phyloP scores from a whole-genome alignment of 2,329 filamentous ascomycete genomes.

The Arachnopeziza araneosa region DNA sequence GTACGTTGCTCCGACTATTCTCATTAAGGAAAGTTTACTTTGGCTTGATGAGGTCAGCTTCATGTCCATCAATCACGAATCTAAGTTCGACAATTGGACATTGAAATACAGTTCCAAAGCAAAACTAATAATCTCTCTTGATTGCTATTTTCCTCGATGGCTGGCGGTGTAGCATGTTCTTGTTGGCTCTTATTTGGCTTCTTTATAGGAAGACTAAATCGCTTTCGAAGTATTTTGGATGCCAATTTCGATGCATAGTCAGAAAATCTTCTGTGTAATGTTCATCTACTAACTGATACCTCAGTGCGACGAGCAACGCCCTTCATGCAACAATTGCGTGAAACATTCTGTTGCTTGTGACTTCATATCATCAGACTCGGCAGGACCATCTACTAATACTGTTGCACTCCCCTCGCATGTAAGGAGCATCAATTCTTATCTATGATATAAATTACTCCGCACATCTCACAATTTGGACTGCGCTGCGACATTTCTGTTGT shows the following conservation, averaged over 20 bases:
- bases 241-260: background rate
- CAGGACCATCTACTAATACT: slow-evolving; percentile 10
- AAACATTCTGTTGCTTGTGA: slow-evolving; percentile 37
- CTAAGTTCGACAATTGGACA: too few species aligned
- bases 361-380: slow-evolving; percentile 22
- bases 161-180: too few species aligned
- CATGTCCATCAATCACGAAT: too few species aligned
- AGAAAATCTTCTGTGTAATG: background rate
- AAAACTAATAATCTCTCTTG: too few species aligned
- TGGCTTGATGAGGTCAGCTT: too few species aligned
- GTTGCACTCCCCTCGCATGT: slow-evolving; percentile 6
- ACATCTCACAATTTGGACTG: background rate
- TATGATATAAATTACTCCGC: background rate
- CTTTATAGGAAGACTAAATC: background rate
- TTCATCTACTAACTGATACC: background rate
- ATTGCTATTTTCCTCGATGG: too few species aligned
- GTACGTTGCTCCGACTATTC: too few species aligned
- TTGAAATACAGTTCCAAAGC: too few species aligned
- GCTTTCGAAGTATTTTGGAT: background rate
- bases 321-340: slow-evolving; percentile 37
- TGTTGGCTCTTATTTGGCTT: background rate
- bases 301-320: slow-evolving; percentile 37
- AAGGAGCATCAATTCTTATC: background rate
- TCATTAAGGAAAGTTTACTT: too few species aligned
- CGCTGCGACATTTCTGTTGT: too few species aligned